Evolutionary conservation across 225 moss, liverwort and hornwort species (phyloP).

Genomic region (Neckera pumila): DNA sequence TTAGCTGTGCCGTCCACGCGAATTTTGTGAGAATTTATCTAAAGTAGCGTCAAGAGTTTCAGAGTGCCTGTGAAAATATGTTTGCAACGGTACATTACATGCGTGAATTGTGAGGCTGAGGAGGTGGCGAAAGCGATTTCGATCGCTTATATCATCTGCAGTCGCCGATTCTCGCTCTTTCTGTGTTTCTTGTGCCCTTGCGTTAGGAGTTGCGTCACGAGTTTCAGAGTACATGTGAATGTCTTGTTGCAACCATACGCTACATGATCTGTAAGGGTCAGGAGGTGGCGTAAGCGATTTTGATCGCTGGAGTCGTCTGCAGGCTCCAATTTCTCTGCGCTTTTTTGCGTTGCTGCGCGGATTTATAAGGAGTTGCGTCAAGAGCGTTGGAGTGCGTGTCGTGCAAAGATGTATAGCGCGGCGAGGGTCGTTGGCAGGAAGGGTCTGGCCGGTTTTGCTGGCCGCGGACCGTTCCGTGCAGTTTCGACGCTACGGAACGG

Average conservation of each 20-base stretch:
- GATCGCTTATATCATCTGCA: background rate
- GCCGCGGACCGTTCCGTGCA: background rate
- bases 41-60: background rate
- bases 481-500: background rate
- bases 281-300: background rate
- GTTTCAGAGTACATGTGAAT: background rate
- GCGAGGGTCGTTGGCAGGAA: constrained; percentile 3
- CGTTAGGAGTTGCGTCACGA: background rate
- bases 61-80: background rate
- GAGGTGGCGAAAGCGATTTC: background rate
- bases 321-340: background rate
- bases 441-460: background rate
- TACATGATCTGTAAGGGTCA: background rate
- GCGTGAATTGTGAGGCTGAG: background rate
- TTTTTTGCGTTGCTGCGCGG: background rate
- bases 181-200: background rate
- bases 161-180: background rate
- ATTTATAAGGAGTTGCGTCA: background rate
- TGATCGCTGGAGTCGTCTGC: background rate
- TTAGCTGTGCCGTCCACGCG: background rate
- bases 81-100: background rate
- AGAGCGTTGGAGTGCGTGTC: background rate
- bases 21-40: background rate
- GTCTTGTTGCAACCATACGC: background rate
- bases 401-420: constrained; percentile 16